Base-by-base conservation (phyloP, 2,329 filamentous ascomycete genomes). In the Aspergillus sp. region DNA sequence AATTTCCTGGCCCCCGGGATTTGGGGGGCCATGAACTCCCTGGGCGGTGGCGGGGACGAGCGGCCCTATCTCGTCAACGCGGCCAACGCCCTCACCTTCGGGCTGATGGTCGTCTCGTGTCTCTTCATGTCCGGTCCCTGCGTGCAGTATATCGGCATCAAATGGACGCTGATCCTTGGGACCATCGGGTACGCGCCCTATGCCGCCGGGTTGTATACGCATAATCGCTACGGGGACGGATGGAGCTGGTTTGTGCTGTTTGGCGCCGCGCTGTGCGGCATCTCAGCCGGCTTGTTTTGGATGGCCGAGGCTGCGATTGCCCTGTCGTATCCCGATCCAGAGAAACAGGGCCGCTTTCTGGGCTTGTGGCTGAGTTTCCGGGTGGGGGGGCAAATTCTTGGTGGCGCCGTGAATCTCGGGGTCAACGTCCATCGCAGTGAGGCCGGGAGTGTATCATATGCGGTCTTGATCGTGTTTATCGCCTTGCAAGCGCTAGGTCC, bases 271-370 rank as follows among this genome's bases (percentile, higher is more conserved):
- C 69, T 84, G 0, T 88, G 84, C 52, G 84, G 84, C 12, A 73
- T 86, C 30, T 82, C 80, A 0, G 84, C 85, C 0, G 85, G 85
- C 0, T 72, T 88, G 0, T 88, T 88, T 64, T 88, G 85, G 85
- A 82, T 82, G 73, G 79, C 83, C 0, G 85, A 88, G 64, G 82
- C 82, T 0, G 83, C 85, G 0, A 85, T 88, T 47, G 83, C 83
- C 0, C 77, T 88, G 19, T 75, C 80, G 0, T 88, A 88, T 52
- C 83, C 84, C 0, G 84, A 88, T 55, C 82, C 83, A 0, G 80
- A 78, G 58, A 85, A 85, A 42, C 76, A 78, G 45, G 82, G 81
- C 0, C 75, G 75, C 10, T 79, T 81, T 12, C 68, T 88, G 0
- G 84, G 82, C 0, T 81, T 83, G 57, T 88, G 85, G 85, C 71